Percentiles rank a stretch among this genome's conserved stretches.
phyloP scores from a whole-genome alignment of 2,329 filamentous ascomycete genomes.

The Tolypocladium album region DNA sequence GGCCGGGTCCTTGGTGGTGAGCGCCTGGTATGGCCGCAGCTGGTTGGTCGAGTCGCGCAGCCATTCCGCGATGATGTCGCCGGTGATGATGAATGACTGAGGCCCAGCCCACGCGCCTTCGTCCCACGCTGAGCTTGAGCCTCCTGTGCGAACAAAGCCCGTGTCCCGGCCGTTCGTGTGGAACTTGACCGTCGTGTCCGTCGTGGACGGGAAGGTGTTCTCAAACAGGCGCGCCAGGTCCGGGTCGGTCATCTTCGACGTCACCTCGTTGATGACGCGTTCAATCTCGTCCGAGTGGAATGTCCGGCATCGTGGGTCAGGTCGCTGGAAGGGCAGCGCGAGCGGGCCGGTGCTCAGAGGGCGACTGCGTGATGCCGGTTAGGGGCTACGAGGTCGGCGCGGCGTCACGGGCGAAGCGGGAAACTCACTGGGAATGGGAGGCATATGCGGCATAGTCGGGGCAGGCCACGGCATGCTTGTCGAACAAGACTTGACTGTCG shows the following conservation, averaged over 20 bases:
- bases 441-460: constrained; percentile 31
- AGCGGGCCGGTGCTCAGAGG: constrained; percentile 74
- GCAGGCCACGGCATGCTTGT: constrained; percentile 19
- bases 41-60: constrained; percentile 90
- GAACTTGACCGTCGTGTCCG: constrained; percentile 84
- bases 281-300: constrained; percentile 84
- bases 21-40: constrained; percentile 74
- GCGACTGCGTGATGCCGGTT: constrained; percentile 34
- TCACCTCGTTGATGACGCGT: constrained; percentile 75
- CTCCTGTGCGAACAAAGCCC: constrained; percentile 22
- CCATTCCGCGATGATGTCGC: constrained; percentile 91
- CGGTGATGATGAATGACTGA: constrained; percentile 88
- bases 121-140: constrained; percentile 22
- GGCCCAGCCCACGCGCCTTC: constrained; percentile 67
- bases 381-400: background rate
- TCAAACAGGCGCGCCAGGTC: constrained; percentile 90
- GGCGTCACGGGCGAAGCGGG: background rate
- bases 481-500: constrained; percentile 14
- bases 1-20: constrained; percentile 70
- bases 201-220: constrained; percentile 79
- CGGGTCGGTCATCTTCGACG: constrained; percentile 65
- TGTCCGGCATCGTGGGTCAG: constrained; percentile 70
- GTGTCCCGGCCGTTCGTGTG: constrained; percentile 54
- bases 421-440: constrained; percentile 25
- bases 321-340: constrained; percentile 76